These are phyloP conservation scores for Kazachstania bromeliacearum DNA, from an alignment of 805 yeast genomes.

Conservation along the genomic window DNA sequence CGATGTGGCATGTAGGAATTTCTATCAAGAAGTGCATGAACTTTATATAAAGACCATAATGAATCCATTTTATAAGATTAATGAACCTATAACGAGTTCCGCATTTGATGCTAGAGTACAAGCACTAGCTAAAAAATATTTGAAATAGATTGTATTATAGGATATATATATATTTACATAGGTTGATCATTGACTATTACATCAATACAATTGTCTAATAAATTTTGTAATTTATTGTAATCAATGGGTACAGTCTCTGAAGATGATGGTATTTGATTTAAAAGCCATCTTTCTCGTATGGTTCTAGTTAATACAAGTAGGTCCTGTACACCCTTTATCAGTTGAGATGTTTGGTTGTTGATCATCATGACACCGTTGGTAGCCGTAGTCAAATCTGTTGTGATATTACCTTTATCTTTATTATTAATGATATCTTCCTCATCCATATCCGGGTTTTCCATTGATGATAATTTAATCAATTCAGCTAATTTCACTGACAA, in stretches of 20 bases:
- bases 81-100: constrained; percentile 63
- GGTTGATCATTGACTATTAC: constrained; percentile 10
- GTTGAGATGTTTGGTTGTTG: constrained; percentile 24
- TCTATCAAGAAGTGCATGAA: constrained; percentile 79
- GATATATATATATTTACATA: neutral
- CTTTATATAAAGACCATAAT: constrained; percentile 74
- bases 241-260: constrained; percentile 2
- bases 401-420: neutral
- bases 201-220: constrained; percentile 19
- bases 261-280: constrained; percentile 23
- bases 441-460: constrained; percentile 12
- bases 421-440: constrained; percentile 8
- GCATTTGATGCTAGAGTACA: constrained; percentile 70
- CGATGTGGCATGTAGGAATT: constrained; percentile 73
- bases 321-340: constrained; percentile 28
- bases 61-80: constrained; percentile 77
- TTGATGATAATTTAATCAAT: constrained; percentile 20
- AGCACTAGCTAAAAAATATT: constrained; percentile 62
- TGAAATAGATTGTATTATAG: constrained; percentile 30
- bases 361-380: constrained; percentile 24
- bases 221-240: constrained; percentile 11
- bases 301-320: constrained; percentile 25
- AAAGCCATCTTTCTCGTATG: constrained; percentile 29
- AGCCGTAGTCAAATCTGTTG: constrained; percentile 18
- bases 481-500: constrained; percentile 24